Percentiles rank a stretch among this genome's conserved stretches.
Evolutionary conservation across 495 filamentous ascomycete genomes (phyloP).

Genomic region (Penicillium samsonianum): DNA sequence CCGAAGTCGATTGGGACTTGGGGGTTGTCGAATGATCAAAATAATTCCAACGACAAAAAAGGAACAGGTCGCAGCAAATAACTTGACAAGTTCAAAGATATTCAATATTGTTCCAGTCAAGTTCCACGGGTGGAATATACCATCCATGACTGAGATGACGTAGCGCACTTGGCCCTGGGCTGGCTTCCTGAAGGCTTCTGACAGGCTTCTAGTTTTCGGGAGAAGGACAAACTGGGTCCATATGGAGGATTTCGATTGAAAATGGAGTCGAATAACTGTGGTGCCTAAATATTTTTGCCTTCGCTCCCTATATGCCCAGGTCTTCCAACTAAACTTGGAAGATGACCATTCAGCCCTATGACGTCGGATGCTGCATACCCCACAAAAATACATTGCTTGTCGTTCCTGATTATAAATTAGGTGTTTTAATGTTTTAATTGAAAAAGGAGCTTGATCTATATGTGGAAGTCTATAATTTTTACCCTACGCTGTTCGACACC

Average conservation of each 20-base stretch:
- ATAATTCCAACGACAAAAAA: slow-evolving; percentile 3
- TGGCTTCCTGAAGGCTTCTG: neutral
- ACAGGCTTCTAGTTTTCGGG: neutral
- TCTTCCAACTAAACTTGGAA: neutral
- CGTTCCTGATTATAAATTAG: too few relatives aligned
- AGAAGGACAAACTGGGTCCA: neutral
- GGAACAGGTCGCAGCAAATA: neutral
- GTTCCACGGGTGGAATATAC: slow-evolving; percentile 5
- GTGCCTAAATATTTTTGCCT: slow-evolving; percentile 1
- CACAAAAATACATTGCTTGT: neutral
- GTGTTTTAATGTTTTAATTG: too few relatives aligned
- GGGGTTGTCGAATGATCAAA: slow-evolving; percentile 17
- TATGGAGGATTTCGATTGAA: neutral
- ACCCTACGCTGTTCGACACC: too few relatives aligned
- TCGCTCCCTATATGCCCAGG: neutral
- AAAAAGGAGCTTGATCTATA: too few relatives aligned
- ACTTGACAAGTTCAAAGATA: neutral
- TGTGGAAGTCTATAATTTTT: too few relatives aligned
- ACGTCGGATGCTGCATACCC: neutral
- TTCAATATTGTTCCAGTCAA: neutral
- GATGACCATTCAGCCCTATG: slow-evolving; percentile 8
- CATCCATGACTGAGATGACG: slow-evolving; percentile 15
- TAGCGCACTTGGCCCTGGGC: slow-evolving; percentile 3
- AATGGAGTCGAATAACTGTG: slow-evolving; percentile 6
- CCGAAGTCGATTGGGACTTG: slow-evolving; percentile 10